phyloP scores from a whole-genome alignment of 805 yeast genomes.

The Kuraishia capsulata region DNA sequence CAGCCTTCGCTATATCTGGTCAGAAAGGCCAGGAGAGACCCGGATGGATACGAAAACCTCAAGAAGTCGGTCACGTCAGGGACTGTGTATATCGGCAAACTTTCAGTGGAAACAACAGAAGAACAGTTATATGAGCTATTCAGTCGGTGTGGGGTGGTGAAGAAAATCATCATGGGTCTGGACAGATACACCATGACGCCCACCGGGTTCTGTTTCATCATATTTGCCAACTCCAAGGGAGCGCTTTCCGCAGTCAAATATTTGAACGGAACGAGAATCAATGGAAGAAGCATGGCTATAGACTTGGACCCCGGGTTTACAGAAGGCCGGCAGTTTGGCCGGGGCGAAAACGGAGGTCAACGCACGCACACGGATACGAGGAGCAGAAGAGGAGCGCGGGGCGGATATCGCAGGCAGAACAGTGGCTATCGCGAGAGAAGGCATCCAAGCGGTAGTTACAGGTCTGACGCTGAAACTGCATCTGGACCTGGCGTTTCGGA shows the following conservation, averaged over 20 bases:
- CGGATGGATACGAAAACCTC: slow-evolving; percentile 50
- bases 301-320: slow-evolving; percentile 95
- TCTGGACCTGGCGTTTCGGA: neutral
- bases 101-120: slow-evolving; percentile 86
- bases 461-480: neutral
- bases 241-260: slow-evolving; percentile 80
- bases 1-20: slow-evolving; percentile 63
- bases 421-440: no score
- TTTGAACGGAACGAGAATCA: slow-evolving; percentile 73
- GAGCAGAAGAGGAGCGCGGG: slow-evolving; percentile 14
- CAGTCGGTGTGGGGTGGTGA: slow-evolving; percentile 70
- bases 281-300: slow-evolving; percentile 71
- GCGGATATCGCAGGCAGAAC: slow-evolving; percentile 13
- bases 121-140: slow-evolving; percentile 89
- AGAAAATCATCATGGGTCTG: slow-evolving; percentile 85
- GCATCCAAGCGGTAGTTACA: slow-evolving; percentile 4
- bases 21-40: slow-evolving; percentile 50
- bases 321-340: slow-evolving; percentile 93
- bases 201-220: slow-evolving; percentile 93
- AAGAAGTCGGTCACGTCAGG: slow-evolving; percentile 55
- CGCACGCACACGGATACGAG: slow-evolving; percentile 23
- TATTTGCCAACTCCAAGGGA: slow-evolving; percentile 57
- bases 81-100: slow-evolving; percentile 86
- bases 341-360: slow-evolving; percentile 92
- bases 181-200: slow-evolving; percentile 89